Conservation (phyloP, 768 basidiomycete genomes). For the Cystofilobasidium bisporidii region DNA sequence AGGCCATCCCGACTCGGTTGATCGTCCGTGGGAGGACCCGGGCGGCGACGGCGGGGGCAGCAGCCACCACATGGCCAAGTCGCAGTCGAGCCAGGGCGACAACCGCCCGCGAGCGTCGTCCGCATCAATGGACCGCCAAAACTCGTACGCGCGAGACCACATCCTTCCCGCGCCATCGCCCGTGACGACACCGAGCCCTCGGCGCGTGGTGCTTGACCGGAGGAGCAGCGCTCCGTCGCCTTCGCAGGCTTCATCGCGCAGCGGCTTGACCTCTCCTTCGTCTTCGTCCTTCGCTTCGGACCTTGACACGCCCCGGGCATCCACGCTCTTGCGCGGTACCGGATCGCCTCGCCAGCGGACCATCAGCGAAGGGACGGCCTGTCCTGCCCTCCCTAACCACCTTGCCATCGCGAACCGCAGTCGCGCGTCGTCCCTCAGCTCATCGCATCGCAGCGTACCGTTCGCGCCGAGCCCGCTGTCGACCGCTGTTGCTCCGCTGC, state of each 20-base stretch:
- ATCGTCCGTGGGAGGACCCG: neutral
- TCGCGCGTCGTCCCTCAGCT: conserved; percentile 6
- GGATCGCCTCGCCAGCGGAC: conserved; percentile 8
- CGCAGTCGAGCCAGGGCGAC: neutral
- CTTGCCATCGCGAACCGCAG: too few relatives aligned
- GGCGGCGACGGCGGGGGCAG: neutral
- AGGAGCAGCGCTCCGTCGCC: neutral
- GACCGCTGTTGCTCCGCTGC: neutral
- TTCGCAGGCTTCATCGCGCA: neutral
- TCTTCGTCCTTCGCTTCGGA: neutral
- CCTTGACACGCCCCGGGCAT: neutral
- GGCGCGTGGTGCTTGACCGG: neutral
- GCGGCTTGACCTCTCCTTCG: neutral
- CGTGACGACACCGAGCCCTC: neutral
- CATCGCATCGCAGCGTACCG: neutral
- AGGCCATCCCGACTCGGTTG: too few relatives aligned
- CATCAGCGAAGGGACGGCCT: conserved; percentile 6
- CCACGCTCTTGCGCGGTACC: neutral
- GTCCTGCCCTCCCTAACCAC: neutral
- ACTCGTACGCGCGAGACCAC: neutral
- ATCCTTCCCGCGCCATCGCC: neutral
- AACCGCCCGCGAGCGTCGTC: neutral
- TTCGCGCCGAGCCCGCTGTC: conserved; percentile 1
- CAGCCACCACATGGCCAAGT: too few relatives aligned
- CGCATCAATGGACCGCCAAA: neutral